Base-by-base conservation (phyloP, 2,329 filamentous ascomycete genomes). In the Alternaria arborescens region DNA sequence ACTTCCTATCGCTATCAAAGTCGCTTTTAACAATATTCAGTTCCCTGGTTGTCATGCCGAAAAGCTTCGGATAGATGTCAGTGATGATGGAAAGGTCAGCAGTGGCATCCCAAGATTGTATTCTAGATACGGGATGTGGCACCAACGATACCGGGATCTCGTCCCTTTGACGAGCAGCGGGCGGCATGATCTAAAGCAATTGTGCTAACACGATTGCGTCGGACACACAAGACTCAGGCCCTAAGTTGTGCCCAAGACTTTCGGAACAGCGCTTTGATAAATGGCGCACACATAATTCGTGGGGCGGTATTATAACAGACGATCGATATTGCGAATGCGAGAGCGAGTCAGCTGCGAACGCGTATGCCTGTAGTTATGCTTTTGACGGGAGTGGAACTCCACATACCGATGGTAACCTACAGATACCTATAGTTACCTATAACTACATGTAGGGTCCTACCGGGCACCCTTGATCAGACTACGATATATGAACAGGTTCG, bases 401-500 rank as follows among this genome's bases (percentile, higher is more conserved):
- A 63, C 52, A 61, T 36, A 44, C 58, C 46, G 54, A 60, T 41
- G 34, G 36, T 14, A 26, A 36, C 54, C 44, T 57, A 11, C 30
- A 38, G 12, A 32, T 41, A 60, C 58, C 18, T 57, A 44, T 20
- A 28, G 28, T 34, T 43, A 50, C 46, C 24, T 14, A 42, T 38
- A 38, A 32, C 46, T 50, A 50, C 30, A 20, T 36, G 46, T 36
- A 24, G 24, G 46, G 32, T 46, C 42, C 30, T 30, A 28, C 43
- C 16, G 51, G 47, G 22, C 10, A 62, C 38, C 48, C 68, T 67
- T 72, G 71, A 52, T 26, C 61, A 30, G 50, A 38, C 50, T 61
- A 56, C 52, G 64, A 59, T 69, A 74, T 70, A 55, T 38, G 52
- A 47, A 58, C 57, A 65, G 66, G 69, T 71, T 73, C 58, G 48